Base-by-base conservation (phyloP, 2,329 filamentous ascomycete species). In the Pyrenophora seminiperda region DNA sequence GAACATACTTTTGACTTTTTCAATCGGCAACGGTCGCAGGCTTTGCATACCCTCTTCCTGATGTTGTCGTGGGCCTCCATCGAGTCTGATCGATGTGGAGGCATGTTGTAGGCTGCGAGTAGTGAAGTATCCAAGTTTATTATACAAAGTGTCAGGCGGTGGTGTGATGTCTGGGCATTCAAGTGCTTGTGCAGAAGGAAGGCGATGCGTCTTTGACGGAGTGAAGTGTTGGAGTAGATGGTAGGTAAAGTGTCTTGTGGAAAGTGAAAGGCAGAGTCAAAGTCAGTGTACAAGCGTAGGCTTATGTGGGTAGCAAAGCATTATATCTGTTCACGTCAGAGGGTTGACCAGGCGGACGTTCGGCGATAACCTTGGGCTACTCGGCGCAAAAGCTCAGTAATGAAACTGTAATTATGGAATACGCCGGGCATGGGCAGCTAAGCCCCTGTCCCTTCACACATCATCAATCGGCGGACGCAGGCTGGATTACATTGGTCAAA, bases 41-140 rank as follows among this genome's bases (percentile, higher is more conserved):
- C 84, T 73, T 86, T 87, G 70, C 84, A 84, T 31, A 86, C 84
- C 63, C 84, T 77, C 73, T 87, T 86, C 59, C 83, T 71, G 50
- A 78, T 76, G 56, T 77, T 79, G 54, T 73, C 73, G 62, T 80
- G 77, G 15, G 65, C 60, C 41, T 73, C 71, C 69, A 73, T 73
- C 33, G 70, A 73, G 47, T 63, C 68, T 46, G 68, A 68, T 41
- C 69, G 61, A 45, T 72, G 68, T 38, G 68, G 67, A 34, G 70
- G 65, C 70, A 72, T 72, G 54, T 29, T 41, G 36, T 46, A 19
- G 48, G 45, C 39, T 17, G 22, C 36, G 19, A 50, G 45, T 11
- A 6, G 29, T 7, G 40, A 27, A 27, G 10, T 11, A 4, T 27
- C 24, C 24, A 3, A 27, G 9, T n/a, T n/a, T n/a, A n/a, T 27